Percentiles rank a stretch among this genome's conserved stretches.
phyloP scores from a whole-genome alignment of 768 basidiomycete genomes.

The Mycena galopus region DNA sequence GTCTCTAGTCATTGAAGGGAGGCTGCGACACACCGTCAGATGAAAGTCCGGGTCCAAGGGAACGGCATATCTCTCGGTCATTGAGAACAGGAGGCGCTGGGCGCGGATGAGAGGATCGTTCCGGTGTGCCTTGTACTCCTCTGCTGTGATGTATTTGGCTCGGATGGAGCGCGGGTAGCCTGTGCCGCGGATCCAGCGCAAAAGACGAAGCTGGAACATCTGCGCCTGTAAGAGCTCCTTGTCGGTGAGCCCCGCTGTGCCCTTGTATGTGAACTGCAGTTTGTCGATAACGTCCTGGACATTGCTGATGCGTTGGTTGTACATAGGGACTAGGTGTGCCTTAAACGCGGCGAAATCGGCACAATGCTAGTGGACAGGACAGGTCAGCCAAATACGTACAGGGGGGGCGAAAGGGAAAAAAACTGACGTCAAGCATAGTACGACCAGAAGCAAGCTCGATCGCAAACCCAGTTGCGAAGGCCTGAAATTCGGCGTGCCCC shows the following conservation, averaged over 20 bases:
- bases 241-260: too few relatives aligned
- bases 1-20: too few relatives aligned
- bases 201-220: not conserved
- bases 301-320: not conserved
- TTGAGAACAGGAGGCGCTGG: not conserved
- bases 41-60: not conserved
- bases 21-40: not conserved
- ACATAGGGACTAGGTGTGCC: not conserved
- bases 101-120: not conserved
- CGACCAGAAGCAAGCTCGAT: not conserved
- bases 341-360: not conserved
- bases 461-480: not conserved
- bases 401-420: too few relatives aligned
- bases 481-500: not conserved
- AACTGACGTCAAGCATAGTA: too few relatives aligned
- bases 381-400: too few relatives aligned
- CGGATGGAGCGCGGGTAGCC: not conserved
- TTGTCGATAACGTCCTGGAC: not conserved
- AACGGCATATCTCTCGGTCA: not conserved
- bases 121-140: not conserved
- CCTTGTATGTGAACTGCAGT: not conserved
- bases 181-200: not conserved
- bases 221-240: not conserved
- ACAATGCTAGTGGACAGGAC: too few relatives aligned
- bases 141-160: not conserved